Conservation (phyloP, 75 land plant species). For the Cupressus sempervirens region DNA sequence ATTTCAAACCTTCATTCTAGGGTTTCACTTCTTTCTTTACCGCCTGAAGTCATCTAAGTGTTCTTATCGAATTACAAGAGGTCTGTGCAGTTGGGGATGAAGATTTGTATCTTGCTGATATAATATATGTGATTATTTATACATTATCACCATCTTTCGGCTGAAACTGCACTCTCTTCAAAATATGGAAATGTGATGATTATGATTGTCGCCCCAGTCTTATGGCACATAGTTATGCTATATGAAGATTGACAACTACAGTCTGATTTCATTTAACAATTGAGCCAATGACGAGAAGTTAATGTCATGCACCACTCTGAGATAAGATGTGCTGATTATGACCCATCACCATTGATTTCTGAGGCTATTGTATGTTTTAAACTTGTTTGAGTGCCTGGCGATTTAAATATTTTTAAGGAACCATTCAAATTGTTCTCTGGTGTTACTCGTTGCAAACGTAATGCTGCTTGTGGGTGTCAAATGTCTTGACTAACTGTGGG, state of each 20-base stretch:
- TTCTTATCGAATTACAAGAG: too few relatives aligned
- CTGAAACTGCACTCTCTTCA: background rate
- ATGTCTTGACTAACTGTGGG: too few relatives aligned
- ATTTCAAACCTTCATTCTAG: background rate
- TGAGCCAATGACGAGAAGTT: background rate
- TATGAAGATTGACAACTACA: background rate
- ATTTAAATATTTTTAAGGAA: too few relatives aligned
- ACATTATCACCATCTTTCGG: constrained; percentile 1
- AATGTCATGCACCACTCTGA: background rate
- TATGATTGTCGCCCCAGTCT: background rate
- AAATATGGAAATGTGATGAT: background rate
- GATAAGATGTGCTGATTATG: background rate
- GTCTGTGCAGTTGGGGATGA: background rate
- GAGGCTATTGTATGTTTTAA: background rate
- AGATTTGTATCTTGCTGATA: background rate
- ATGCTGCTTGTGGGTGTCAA: too few relatives aligned
- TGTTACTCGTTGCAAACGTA: too few relatives aligned
- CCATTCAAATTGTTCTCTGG: too few relatives aligned
- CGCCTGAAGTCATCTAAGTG: too few relatives aligned
- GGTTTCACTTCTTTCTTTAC: background rate
- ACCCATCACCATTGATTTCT: background rate
- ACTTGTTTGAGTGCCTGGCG: too few relatives aligned
- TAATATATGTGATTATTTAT: background rate
- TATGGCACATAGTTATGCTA: background rate
- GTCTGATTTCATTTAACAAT: background rate